Percentiles rank a stretch among this genome's conserved stretches.
phyloP scores from a whole-genome alignment of 768 basidiomycete species.

The Bullera alba region DNA sequence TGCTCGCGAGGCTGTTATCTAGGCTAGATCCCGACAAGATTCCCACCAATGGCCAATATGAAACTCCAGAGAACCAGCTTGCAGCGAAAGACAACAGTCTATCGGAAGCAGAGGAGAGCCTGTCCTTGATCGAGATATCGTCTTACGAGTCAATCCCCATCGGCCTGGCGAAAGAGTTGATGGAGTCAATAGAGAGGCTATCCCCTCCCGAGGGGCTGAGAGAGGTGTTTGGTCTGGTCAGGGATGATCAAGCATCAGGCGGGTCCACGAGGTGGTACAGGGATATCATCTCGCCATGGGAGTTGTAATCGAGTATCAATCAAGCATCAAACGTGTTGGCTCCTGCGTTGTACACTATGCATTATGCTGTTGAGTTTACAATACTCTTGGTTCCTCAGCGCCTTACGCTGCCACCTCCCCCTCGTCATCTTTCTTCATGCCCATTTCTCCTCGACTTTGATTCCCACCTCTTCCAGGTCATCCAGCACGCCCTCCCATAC shows the following conservation, averaged over 20 bases:
- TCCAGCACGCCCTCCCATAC: slow-evolving; percentile 61
- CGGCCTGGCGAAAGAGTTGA: slow-evolving; percentile 69
- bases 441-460: slow-evolving; percentile 45
- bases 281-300: slow-evolving; percentile 34
- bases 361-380: not conserved
- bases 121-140: slow-evolving; percentile 60
- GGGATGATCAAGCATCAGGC: slow-evolving; percentile 60
- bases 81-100: not conserved
- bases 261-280: slow-evolving; percentile 54
- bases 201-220: not conserved
- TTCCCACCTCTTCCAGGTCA: slow-evolving; percentile 52
- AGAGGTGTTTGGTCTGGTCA: slow-evolving; percentile 52
- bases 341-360: not conserved
- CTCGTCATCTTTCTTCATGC: not conserved
- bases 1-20: slow-evolving; percentile 53
- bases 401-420: not conserved
- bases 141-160: slow-evolving; percentile 64
- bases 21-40: slow-evolving; percentile 46
- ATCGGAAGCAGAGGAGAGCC: slow-evolving; percentile 43
- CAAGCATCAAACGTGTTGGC: not conserved
- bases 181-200: slow-evolving; percentile 60
- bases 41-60: slow-evolving; percentile 11
- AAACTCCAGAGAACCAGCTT: not conserved
- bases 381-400: no score
- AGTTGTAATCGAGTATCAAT: not conserved